phyloP scores from a whole-genome alignment of 1,284 basidiomycete species.

The Fereydounia khargensis region DNA sequence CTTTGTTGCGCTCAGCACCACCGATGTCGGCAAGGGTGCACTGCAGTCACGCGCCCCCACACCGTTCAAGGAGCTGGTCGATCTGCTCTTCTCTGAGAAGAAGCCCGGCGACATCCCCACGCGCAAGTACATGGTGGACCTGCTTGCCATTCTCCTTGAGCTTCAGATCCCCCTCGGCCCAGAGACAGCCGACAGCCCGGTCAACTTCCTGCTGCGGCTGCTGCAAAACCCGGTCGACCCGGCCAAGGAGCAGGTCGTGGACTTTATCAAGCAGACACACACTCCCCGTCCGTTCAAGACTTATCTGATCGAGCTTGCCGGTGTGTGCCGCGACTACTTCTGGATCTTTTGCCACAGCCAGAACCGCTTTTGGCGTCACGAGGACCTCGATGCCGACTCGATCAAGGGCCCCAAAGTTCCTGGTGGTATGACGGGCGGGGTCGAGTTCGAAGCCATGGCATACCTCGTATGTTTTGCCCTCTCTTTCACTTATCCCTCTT shows the following conservation, averaged over 20 bases:
- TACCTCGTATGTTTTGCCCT: slow-evolving; percentile 71
- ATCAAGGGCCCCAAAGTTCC: slow-evolving; percentile 91
- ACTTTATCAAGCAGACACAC: slow-evolving; percentile 83
- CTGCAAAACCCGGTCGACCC: slow-evolving; percentile 41
- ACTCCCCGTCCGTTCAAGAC: slow-evolving; percentile 81
- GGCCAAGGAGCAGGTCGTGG: slow-evolving; percentile 57
- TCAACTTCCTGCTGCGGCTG: slow-evolving; percentile 40
- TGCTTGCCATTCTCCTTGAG: slow-evolving; percentile 62
- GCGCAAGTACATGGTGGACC: slow-evolving; percentile 83
- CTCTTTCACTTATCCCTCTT: background rate
- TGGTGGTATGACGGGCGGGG: slow-evolving; percentile 95
- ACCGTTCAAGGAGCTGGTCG: slow-evolving; percentile 78
- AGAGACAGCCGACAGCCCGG: slow-evolving; percentile 17
- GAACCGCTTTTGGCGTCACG: slow-evolving; percentile 82
- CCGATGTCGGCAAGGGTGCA: slow-evolving; percentile 69
- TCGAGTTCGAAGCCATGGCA: slow-evolving; percentile 93
- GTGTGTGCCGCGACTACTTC: slow-evolving; percentile 91
- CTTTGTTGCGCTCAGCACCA: slow-evolving; percentile 87
- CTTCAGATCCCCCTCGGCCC: slow-evolving; percentile 44
- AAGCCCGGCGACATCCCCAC: slow-evolving; percentile 89
- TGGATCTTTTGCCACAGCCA: slow-evolving; percentile 95
- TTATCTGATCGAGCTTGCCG: slow-evolving; percentile 82
- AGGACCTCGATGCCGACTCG: slow-evolving; percentile 74
- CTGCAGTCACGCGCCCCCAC: slow-evolving; percentile 77
- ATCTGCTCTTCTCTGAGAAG: slow-evolving; percentile 90